Evolutionary conservation across 1,284 basidiomycete species (phyloP), one percentile per base, ranked within the genome.

Genomic region (Apiotrichum sp.): DNA sequence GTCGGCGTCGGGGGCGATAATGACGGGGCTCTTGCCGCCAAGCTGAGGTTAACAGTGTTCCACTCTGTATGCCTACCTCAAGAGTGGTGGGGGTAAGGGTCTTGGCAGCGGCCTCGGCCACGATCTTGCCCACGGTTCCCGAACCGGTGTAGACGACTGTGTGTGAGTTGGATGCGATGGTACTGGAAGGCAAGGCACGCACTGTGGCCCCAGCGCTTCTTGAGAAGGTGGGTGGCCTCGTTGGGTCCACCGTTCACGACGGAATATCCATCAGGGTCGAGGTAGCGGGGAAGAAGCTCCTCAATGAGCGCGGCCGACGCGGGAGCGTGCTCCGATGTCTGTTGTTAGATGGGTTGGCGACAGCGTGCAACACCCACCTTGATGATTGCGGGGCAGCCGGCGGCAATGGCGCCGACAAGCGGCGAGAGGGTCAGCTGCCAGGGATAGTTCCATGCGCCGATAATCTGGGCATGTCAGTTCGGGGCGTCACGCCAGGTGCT

Each of bases 181-280:
- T 8, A 4, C 6, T 1, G 16, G 3, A 38, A 38, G 36, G 36
- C 13, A 22, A 22, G 40, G 40, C 14, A 79, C 84, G 68, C 64
- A 90, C 89, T 86, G 64, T 92, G 89, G 63, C 87, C 91, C 89
- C 90, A 96, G 52, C 81, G 83, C 40, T 89, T 79, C 65, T 90
- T 86, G 9, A 96, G 79, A 5, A 93, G 71, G 79, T 81, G 86
- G 35, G 86, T 87, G 0, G 86, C 85, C 73, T 92, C 86, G 0
- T 85, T 79, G 2, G 90, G 76, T 38, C 77, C 86, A 4, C 93
- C 93, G 62, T 88, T 84, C 38, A 93, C 84, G 50, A 95, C 80
- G 0, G 82, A 77, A 51, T 85, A 83, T 4, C 86, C 76, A 48
- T 87, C 84, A 0, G 80, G 77, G 73, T 95, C 92, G 59, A 97